Conservation (phyloP, 768 basidiomycete species). For the Mycena epipterygia region DNA sequence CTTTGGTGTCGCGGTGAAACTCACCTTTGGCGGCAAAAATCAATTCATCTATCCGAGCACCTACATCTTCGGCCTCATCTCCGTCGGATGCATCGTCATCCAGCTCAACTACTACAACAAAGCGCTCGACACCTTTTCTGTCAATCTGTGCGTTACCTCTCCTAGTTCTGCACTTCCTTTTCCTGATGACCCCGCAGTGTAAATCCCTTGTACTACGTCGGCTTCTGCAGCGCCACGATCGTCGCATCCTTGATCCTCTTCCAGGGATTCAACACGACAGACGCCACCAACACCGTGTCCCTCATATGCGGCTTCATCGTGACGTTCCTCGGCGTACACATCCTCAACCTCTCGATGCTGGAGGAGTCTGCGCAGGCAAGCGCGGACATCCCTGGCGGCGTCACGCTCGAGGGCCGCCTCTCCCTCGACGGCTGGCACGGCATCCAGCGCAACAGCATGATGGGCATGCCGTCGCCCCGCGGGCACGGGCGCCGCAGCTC, state of each 20-base stretch:
- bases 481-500: slow-evolving; percentile 77
- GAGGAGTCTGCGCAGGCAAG: slow-evolving; percentile 71
- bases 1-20: slow-evolving; percentile 95
- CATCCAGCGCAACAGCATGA: slow-evolving; percentile 45
- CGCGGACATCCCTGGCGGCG: slow-evolving; percentile 76
- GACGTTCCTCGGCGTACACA: slow-evolving; percentile 97
- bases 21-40: slow-evolving; percentile 93
- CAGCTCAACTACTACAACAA: slow-evolving; percentile 99
- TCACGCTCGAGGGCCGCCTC: slow-evolving; percentile 84
- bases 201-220: slow-evolving; percentile 98
- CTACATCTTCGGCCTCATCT: slow-evolving; percentile 93
- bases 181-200: slow-evolving; percentile 65
- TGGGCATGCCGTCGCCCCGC: slow-evolving; percentile 45
- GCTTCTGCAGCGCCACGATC: slow-evolving; percentile 94
- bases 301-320: slow-evolving; percentile 91
- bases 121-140: slow-evolving; percentile 95
- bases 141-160: slow-evolving; percentile 85
- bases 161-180: not conserved
- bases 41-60: slow-evolving; percentile 96
- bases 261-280: slow-evolving; percentile 95
- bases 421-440: slow-evolving; percentile 85
- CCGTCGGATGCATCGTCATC: slow-evolving; percentile 86
- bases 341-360: slow-evolving; percentile 82
- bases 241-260: slow-evolving; percentile 96
- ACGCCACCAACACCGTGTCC: slow-evolving; percentile 85